Evolutionary conservation across 257 asterid species (phyloP).

Genomic region (Galeopsis tetrahit): DNA sequence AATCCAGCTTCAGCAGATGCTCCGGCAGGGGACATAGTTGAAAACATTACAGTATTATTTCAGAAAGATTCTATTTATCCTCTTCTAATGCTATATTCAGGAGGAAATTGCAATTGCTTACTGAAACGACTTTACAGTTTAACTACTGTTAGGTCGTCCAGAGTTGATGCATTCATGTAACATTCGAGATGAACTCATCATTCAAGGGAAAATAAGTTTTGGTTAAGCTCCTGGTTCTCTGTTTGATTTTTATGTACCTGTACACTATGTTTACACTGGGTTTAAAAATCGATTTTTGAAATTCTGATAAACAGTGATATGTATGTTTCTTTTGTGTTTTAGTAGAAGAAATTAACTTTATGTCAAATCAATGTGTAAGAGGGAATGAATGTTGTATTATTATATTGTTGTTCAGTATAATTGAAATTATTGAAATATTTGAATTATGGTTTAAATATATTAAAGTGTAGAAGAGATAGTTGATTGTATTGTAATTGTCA

Average conservation of each 20-base stretch:
- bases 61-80: slow-evolving; percentile 3
- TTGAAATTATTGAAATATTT: no score
- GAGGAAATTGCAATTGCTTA: slow-evolving; percentile 29
- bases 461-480: no score
- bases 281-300: no score
- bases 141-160: slow-evolving; percentile 30
- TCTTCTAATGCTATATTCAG: slow-evolving; percentile 1
- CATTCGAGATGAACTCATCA: slow-evolving; percentile 22
- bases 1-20: slow-evolving; percentile 89
- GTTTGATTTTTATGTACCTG: not conserved
- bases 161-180: slow-evolving; percentile 35
- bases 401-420: no score
- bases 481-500: no score
- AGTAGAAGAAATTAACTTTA: no score
- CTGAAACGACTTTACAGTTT: slow-evolving; percentile 24
- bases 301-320: no score
- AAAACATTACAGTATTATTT: not conserved
- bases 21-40: slow-evolving; percentile 61
- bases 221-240: slow-evolving; percentile 26
- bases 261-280: no score
- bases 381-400: no score
- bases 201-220: slow-evolving; percentile 36
- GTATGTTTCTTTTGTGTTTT: no score
- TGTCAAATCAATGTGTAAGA: no score
- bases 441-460: no score